phyloP scores from a whole-genome alignment of 768 basidiomycete genomes.

The Hypsizygus marmoreus region DNA sequence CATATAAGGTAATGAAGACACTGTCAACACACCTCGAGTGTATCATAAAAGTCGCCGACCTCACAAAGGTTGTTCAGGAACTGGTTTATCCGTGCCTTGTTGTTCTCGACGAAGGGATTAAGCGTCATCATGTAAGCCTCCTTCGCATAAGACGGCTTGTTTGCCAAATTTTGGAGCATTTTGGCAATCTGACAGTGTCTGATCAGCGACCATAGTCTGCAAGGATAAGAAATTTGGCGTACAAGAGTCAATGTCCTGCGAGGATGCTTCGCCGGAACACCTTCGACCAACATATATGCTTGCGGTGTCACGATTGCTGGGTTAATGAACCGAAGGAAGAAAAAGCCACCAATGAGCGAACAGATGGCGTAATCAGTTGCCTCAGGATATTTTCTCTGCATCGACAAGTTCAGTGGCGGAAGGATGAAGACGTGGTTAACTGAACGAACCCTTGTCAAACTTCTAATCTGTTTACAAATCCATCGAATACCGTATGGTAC shows the following conservation, averaged over 20 bases:
- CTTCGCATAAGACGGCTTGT: constrained; percentile 97
- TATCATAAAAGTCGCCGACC: constrained; percentile 99
- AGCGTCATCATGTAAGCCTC: constrained; percentile 98
- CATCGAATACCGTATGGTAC: constrained; percentile 99
- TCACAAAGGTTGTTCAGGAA: constrained; percentile 97
- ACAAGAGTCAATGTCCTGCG: constrained; percentile 91
- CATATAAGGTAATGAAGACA: not conserved
- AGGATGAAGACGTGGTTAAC: not conserved
- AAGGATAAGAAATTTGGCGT: constrained; percentile 19
- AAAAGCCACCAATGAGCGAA: constrained; percentile 98
- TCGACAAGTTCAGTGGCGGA: not conserved
- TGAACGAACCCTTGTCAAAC: constrained; percentile 81
- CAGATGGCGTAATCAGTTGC: constrained; percentile 98
- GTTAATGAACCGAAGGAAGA: constrained; percentile 99
- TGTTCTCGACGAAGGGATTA: constrained; percentile 98
- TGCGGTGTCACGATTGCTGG: constrained; percentile 99
- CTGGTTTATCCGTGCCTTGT: constrained; percentile 96
- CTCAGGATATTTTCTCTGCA: constrained; percentile 96
- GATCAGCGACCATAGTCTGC: constrained; percentile 4
- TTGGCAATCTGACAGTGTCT: constrained; percentile 80
- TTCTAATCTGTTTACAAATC: constrained; percentile 99
- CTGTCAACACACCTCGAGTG: constrained; percentile 74
- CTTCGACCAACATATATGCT: constrained; percentile 99
- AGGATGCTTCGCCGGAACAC: constrained; percentile 96
- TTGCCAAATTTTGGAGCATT: constrained; percentile 99